Evolutionary conservation across 495 filamentous ascomycete species (phyloP).

Genomic region (Aspergillus conjunctus): DNA sequence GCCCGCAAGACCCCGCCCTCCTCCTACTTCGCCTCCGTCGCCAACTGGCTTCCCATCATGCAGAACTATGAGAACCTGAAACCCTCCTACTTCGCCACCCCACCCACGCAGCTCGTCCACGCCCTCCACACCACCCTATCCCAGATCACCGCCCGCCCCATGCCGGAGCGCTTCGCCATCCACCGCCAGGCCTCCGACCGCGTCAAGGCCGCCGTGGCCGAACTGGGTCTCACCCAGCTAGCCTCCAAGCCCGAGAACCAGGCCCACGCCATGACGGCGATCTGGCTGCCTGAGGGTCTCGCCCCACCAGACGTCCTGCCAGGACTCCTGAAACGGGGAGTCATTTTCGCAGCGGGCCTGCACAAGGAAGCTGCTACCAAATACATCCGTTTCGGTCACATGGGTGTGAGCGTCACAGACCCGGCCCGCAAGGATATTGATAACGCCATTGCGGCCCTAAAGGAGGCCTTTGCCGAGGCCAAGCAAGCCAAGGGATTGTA

Average conservation of each 20-base stretch:
- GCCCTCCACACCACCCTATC: conserved; percentile 91
- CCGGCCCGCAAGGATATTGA: conserved; percentile 68
- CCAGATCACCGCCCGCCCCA: conserved; percentile 77
- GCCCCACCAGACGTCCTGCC: conserved; percentile 80
- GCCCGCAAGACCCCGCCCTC: conserved; percentile 74
- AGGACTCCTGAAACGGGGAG: conserved; percentile 82
- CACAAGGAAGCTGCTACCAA: conserved; percentile 80
- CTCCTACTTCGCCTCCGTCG: conserved; percentile 92
- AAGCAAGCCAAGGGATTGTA: conserved; percentile 53
- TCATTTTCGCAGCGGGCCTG: conserved; percentile 91
- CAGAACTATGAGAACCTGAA: conserved; percentile 97
- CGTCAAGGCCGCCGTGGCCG: conserved; percentile 77
- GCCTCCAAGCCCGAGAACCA: conserved; percentile 84
- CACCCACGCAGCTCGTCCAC: conserved; percentile 89
- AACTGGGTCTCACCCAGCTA: conserved; percentile 83
- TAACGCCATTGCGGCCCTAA: conserved; percentile 75
- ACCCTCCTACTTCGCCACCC: conserved; percentile 96
- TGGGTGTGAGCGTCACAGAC: conserved; percentile 85
- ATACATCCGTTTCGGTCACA: conserved; percentile 84
- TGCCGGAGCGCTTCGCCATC: conserved; percentile 75
- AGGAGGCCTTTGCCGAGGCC: conserved; percentile 72
- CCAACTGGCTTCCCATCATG: conserved; percentile 99
- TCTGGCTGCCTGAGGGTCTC: conserved; percentile 87
- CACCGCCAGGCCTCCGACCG: conserved; percentile 76
- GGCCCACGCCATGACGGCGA: conserved; percentile 96